Percentiles rank a stretch among this genome's conserved stretches.
Evolutionary conservation across 306 rosid species (phyloP).

Genomic region (Carpinus fangiana): DNA sequence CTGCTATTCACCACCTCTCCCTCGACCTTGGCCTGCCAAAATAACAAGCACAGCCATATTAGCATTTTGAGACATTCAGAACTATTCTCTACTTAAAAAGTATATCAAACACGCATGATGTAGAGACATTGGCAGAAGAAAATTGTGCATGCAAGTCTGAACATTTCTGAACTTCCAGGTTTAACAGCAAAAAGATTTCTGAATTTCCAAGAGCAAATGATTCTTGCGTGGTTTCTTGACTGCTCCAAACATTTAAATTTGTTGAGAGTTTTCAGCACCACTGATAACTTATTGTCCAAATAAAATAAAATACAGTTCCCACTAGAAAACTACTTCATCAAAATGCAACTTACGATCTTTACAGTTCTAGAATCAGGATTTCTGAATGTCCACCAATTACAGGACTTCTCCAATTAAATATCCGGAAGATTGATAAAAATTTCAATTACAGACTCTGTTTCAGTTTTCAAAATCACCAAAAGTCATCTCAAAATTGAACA

Average conservation of each 20-base stretch:
- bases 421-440: not conserved
- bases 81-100: not conserved
- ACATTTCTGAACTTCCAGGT: not conserved
- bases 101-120: not conserved
- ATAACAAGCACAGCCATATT: slow-evolving; percentile 11
- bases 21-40: slow-evolving; percentile 50
- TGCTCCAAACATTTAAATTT: not conserved
- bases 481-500: not conserved
- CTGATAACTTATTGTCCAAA: not conserved
- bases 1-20: slow-evolving; percentile 52
- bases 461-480: not conserved
- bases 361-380: not conserved
- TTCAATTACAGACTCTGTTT: not conserved
- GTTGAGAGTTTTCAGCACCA: not conserved
- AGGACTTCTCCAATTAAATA: not conserved
- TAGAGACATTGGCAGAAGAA: not conserved
- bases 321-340: not conserved
- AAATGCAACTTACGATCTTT: not conserved
- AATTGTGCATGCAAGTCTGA: not conserved
- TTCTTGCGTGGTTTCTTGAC: not conserved
- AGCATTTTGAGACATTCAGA: slow-evolving; percentile 10
- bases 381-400: not conserved
- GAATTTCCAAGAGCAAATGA: not conserved
- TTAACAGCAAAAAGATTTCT: not conserved
- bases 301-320: not conserved